Percentiles rank a stretch among this genome's conserved stretches.
These are phyloP conservation scores for Claviceps maximensis DNA, from an alignment of 2,329 filamentous ascomycete genomes.

Conservation along the genomic window DNA sequence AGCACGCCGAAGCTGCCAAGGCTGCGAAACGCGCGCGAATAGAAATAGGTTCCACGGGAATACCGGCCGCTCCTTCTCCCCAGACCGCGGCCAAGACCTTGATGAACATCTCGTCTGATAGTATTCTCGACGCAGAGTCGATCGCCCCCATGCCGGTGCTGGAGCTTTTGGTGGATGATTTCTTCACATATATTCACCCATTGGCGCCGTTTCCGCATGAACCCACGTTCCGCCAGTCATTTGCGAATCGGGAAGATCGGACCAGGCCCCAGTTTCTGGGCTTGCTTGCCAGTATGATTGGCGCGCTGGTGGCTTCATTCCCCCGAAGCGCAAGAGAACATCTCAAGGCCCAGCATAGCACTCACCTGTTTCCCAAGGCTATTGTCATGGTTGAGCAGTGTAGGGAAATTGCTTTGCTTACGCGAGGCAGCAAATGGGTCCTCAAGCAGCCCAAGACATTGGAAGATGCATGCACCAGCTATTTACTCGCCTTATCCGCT, in stretches of 20 bases:
- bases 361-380: slow-evolving; percentile 54
- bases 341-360: slow-evolving; percentile 50
- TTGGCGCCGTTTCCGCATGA: slow-evolving; percentile 68
- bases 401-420: slow-evolving; percentile 53
- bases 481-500: slow-evolving; percentile 55
- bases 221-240: slow-evolving; percentile 59
- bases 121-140: slow-evolving; percentile 46
- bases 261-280: slow-evolving; percentile 55
- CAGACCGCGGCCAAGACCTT: slow-evolving; percentile 36
- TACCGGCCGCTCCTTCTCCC: slow-evolving; percentile 25
- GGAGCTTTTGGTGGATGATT: slow-evolving; percentile 62
- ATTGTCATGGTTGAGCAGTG: slow-evolving; percentile 59
- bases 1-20: slow-evolving; percentile 42
- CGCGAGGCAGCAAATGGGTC: slow-evolving; percentile 44
- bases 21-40: slow-evolving; percentile 35
- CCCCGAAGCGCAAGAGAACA: slow-evolving; percentile 58
- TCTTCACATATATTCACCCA: slow-evolving; percentile 72
- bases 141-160: slow-evolving; percentile 59
- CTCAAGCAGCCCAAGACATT: slow-evolving; percentile 34
- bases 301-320: slow-evolving; percentile 60
- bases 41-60: slow-evolving; percentile 15
- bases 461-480: slow-evolving; percentile 56
- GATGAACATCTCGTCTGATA: slow-evolving; percentile 29
- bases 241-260: slow-evolving; percentile 52
- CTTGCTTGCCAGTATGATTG: slow-evolving; percentile 62